A percentile compares a stretch with the other conserved stretches of the same genome.
phyloP scores from a whole-genome alignment of 2,329 filamentous ascomycete genomes.

The Apiospora saccharicola region DNA sequence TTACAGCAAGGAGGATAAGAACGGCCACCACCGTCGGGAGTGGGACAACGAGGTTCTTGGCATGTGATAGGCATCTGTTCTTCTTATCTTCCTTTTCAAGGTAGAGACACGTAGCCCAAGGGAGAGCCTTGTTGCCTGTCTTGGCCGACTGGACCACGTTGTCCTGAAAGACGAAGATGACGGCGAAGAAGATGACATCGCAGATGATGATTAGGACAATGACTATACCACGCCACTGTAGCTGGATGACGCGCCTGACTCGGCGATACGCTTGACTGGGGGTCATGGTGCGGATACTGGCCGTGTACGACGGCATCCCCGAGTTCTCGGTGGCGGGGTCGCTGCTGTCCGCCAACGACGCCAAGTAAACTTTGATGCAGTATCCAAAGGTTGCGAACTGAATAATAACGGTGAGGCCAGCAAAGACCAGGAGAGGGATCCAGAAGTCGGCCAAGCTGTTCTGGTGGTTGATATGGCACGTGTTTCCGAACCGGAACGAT shows the following conservation, averaged over 20 bases:
- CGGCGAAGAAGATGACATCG: slow-evolving; percentile 92
- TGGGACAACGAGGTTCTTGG: slow-evolving; percentile 70
- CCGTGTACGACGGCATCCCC: slow-evolving; percentile 75
- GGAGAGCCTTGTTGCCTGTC: slow-evolving; percentile 60
- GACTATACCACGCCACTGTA: slow-evolving; percentile 93
- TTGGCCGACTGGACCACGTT: slow-evolving; percentile 69
- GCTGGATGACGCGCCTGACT: slow-evolving; percentile 82
- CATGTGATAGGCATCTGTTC: slow-evolving; percentile 67
- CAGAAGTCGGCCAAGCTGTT: slow-evolving; percentile 87
- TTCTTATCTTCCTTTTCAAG: slow-evolving; percentile 62
- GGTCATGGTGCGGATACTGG: slow-evolving; percentile 78
- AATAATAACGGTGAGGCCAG: slow-evolving; percentile 69
- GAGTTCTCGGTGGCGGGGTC: slow-evolving; percentile 72
- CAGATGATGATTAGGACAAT: slow-evolving; percentile 89
- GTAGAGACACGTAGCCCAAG: slow-evolving; percentile 79
- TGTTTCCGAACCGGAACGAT: slow-evolving; percentile 89
- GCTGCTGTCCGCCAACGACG: slow-evolving; percentile 77
- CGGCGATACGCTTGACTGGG: slow-evolving; percentile 89
- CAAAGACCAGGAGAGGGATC: slow-evolving; percentile 79
- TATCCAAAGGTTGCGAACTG: slow-evolving; percentile 79
- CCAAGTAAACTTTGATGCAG: slow-evolving; percentile 93
- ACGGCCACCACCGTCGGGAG: slow-evolving; percentile 82
- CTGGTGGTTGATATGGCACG: slow-evolving; percentile 93
- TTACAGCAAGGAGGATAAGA: slow-evolving; percentile 80
- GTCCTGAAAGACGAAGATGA: slow-evolving; percentile 90